Percentiles rank a stretch among this genome's conserved stretches.
Evolutionary conservation across 1,139 yeast genomes (phyloP).

Genomic region (Saccharomyces hybrid): DNA sequence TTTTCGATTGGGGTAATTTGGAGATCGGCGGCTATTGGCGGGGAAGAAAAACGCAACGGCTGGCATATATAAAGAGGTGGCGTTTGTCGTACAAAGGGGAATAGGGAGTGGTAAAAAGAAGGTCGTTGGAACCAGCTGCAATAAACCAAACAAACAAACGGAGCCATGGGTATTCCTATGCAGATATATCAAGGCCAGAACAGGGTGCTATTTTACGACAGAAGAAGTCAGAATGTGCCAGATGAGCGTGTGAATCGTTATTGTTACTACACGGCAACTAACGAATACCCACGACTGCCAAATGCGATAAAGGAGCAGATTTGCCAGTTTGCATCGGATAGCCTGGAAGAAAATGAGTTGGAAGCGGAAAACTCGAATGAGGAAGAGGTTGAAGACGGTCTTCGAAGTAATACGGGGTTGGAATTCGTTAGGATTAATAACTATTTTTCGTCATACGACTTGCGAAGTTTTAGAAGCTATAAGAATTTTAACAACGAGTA

Average conservation of each 20-base stretch:
- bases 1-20: not conserved
- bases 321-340: not conserved
- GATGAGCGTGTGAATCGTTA: not conserved
- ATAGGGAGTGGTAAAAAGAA: too few relatives aligned
- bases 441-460: not conserved
- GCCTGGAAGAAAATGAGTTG: not conserved
- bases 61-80: too few relatives aligned
- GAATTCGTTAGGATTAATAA: not conserved
- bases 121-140: not conserved
- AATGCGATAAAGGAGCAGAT: not conserved
- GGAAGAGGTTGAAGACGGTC: not conserved
- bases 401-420: not conserved
- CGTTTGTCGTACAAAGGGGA: too few relatives aligned
- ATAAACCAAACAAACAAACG: not conserved
- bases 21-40: slow-evolving; percentile 1
- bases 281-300: not conserved
- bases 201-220: not conserved
- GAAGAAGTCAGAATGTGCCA: not conserved
- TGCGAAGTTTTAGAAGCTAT: not conserved
- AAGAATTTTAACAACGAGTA: not conserved
- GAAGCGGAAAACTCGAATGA: not conserved
- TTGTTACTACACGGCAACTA: not conserved
- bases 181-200: not conserved
- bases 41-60: not conserved
- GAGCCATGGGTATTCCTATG: not conserved